phyloP scores from a whole-genome alignment of 2,329 filamentous ascomycete species.

The Albifimbria verrucaria region DNA sequence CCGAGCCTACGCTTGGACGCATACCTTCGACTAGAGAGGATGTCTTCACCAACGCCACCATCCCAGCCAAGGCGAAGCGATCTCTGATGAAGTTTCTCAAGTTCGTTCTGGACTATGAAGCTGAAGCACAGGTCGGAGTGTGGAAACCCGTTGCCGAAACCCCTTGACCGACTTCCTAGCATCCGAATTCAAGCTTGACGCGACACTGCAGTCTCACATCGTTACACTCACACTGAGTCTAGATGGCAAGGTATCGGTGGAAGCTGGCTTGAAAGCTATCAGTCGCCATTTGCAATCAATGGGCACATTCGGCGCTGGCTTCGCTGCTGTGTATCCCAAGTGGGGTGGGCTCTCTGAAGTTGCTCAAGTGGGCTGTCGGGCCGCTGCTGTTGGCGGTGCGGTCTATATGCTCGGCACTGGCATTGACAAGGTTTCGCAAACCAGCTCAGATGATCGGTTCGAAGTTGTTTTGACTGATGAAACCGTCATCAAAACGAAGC shows the following conservation, averaged over 20 bases:
- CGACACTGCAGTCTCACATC: conserved; percentile 60
- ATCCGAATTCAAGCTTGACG: conserved; percentile 63
- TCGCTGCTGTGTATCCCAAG: conserved; percentile 86
- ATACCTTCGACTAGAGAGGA: conserved; percentile 91
- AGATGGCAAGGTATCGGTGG: conserved; percentile 58
- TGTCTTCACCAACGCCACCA: conserved; percentile 74
- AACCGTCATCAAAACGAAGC: conserved; percentile 52
- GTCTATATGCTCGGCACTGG: conserved; percentile 82
- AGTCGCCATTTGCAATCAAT: conserved; percentile 81
- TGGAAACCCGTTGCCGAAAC: conserved; percentile 57
- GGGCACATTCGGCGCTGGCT: conserved; percentile 82
- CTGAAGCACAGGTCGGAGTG: conserved; percentile 46
- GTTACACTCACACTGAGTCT: conserved; percentile 71
- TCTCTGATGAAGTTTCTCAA: conserved; percentile 91
- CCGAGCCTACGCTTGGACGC: conserved; percentile 50
- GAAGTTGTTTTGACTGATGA: conserved; percentile 54
- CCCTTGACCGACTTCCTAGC: conserved; percentile 57
- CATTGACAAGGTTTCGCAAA: conserved; percentile 38
- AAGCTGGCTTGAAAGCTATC: conserved; percentile 68
- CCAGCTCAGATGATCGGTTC: conserved; percentile 23
- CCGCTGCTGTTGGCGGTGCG: conserved; percentile 84
- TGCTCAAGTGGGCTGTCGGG: conserved; percentile 85
- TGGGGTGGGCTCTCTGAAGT: conserved; percentile 90
- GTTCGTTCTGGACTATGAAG: conserved; percentile 73
- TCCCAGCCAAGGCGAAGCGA: conserved; percentile 79